phyloP scores from a whole-genome alignment of 805 yeast genomes.

The Dipodascopsis uninucleata region DNA sequence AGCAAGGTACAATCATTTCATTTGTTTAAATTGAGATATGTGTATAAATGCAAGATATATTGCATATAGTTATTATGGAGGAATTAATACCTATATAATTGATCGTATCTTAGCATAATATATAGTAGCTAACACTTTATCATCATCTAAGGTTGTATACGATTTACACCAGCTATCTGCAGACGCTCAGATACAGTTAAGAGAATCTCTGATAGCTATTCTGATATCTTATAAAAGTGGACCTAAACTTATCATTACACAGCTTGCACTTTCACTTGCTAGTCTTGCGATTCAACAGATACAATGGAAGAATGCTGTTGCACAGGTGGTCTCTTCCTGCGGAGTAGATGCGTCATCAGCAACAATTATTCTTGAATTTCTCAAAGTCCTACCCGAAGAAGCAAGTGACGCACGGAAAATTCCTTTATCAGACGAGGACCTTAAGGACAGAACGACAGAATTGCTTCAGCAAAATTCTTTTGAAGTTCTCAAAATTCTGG shows the following conservation, averaged over 20 bases:
- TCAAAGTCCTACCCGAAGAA: conserved; percentile 89
- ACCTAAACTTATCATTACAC: conserved; percentile 67
- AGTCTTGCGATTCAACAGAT: conserved; percentile 75
- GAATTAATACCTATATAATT: too few species aligned
- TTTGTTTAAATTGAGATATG: neutral
- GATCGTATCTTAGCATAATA: too few species aligned
- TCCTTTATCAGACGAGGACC: conserved; percentile 78
- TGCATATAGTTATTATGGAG: neutral
- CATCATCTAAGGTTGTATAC: conserved; percentile 52
- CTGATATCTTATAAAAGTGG: conserved; percentile 48
- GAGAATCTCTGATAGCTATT: conserved; percentile 60
- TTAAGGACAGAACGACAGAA: conserved; percentile 56
- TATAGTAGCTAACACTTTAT: neutral
- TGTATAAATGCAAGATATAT: neutral
- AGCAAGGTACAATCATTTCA: conserved; percentile 45
- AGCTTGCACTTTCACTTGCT: conserved; percentile 75
- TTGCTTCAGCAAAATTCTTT: conserved; percentile 66
- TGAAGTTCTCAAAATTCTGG: conserved; percentile 60
- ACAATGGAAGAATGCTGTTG: conserved; percentile 67
- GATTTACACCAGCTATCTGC: conserved; percentile 76
- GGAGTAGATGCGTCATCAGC: conserved; percentile 40
- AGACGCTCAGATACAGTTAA: conserved; percentile 55
- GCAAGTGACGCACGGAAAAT: conserved; percentile 71
- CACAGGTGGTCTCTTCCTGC: conserved; percentile 57
- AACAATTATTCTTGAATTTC: conserved; percentile 64